Conservation (phyloP, 2,329 filamentous ascomycete species). For the Aspergillus puulaauensis region DNA sequence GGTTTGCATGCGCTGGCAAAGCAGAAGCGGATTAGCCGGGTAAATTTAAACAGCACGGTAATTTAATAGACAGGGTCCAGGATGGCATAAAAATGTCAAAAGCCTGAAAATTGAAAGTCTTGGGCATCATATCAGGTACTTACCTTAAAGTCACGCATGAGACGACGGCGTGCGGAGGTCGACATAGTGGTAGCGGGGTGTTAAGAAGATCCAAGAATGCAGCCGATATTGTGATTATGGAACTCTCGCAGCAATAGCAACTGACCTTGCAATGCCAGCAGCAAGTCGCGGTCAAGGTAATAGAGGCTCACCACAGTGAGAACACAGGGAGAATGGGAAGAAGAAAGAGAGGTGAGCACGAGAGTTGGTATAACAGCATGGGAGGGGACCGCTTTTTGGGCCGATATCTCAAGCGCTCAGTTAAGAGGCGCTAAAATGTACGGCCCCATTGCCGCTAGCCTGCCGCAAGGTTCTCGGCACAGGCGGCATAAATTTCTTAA, state of each 20-base stretch:
- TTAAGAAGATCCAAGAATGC: conserved; percentile 21
- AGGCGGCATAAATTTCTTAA: not conserved
- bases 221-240: conserved; percentile 7
- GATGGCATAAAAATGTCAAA: not conserved
- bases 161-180: conserved; percentile 86
- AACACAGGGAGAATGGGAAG: not conserved
- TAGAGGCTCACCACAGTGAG: not conserved
- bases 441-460: not conserved
- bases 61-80: not conserved
- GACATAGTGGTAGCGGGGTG: conserved; percentile 63
- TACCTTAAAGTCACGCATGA: conserved; percentile 99
- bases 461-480: not conserved
- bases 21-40: conserved; percentile 11
- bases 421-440: not conserved
- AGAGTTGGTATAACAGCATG: conserved; percentile 1
- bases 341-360: not conserved
- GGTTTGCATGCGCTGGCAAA: conserved; percentile 88
- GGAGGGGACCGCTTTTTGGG: conserved; percentile 7
- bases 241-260: not conserved
- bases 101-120: not conserved
- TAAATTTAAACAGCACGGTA: conserved; percentile 8
- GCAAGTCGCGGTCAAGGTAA: not conserved
- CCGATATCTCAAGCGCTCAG: conserved; percentile 7
- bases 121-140: conserved; percentile 23
- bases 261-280: not conserved